Base-by-base conservation (phyloP, 352 stramenopile species). In the Pythium rhizo-oryzae region DNA sequence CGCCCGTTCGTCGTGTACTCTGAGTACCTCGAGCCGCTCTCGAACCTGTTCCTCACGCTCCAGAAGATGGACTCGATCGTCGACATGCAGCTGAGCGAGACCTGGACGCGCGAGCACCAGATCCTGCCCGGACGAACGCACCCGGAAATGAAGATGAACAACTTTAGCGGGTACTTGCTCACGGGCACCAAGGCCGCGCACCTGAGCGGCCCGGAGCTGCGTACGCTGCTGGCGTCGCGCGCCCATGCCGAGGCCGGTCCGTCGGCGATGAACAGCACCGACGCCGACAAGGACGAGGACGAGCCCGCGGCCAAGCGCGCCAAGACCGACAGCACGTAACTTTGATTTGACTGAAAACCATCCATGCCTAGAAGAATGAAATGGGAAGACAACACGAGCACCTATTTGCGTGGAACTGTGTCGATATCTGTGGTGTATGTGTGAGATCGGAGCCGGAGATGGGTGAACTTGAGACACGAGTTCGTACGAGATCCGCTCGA, bases 121-220 rank as follows among this genome's bases (percentile, higher is more conserved):
- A 89, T 95, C 18, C 62, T 99, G 21, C 92, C 93, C 8, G 92
- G 93, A 18, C 84, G 95, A 16, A 99, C 96, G 33, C 97, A 99
- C 79, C 97, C 97, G 0, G 90, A 94, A 63, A 99, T 99, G 97
- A 98, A 86, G 68, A 99, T 99, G 93, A 97, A 87, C 71, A 95
- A 97, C 56, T 97, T 92, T 77, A 97, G 96, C 51, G 96, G 97
- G 18, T 99, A 98, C 70, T 76, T 99, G 35, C 77, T 99, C 19
- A 97, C 90, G 8, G 96, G 96, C 6, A 94, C 97, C 54, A 99
- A 98, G 76, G 85, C 98, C 44, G 53, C 44, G 28, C 57, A 79
- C 25, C 28, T 75, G 25, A 67, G 59, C 44, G 69, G 57, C 9
- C 62, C 68, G n/a, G 54, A 54, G 18, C 58, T 70, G 51, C 69